Evolutionary conservation across 2,329 filamentous ascomycete species (phyloP), one percentile per base, ranked within the genome.

Genomic region (Aspergillus pseudonomiae): DNA sequence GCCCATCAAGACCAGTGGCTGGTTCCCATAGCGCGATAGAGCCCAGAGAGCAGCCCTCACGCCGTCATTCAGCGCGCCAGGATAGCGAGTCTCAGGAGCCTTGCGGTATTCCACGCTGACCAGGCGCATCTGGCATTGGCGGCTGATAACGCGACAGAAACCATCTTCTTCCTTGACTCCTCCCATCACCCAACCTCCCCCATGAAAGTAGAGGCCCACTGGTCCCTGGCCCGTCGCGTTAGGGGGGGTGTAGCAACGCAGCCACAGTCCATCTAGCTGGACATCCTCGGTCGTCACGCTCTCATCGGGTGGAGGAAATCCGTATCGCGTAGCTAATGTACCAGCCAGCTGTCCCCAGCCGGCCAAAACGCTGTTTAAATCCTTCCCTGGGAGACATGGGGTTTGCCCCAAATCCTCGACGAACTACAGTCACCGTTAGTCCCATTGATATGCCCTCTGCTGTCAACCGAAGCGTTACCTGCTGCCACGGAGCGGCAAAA

Each of bases 201-300:
- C 66, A 43, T 67, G 66, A 32, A 67, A 58, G 54, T 57, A 67
- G 21, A 67, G 14, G n/a, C 45, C 60, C 4, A 66, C 74, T 92
- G 96, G 76, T 24, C 46, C 21, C 16, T 4, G 12, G 30, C 28
- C 45, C 6, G 45, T 32, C 16, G 46, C 32, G 11, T 45, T 39
- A 3, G 60, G 57, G 6, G 60, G 60, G 3, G 53, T 60, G 46
- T 63, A 63, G 36, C 60, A 41, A 5, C 63, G 60, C 10, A 55
- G 21, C 28, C 41, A 41, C 52, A 56, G 14, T 45, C 34, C 46
- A 5, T 32, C 21, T 16, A 62, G 12, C 6, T 52, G 59, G 16
- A 65, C 28, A 24, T 65, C 60, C 9, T 57, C 7, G 32, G 63
- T 58, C 1, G 53, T 41, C 21, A 64, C 59, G 16, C 55, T 36